Evolutionary conservation across 768 basidiomycete species (phyloP), one percentile per base, ranked within the genome.

Genomic region (Harrya chromipes): DNA sequence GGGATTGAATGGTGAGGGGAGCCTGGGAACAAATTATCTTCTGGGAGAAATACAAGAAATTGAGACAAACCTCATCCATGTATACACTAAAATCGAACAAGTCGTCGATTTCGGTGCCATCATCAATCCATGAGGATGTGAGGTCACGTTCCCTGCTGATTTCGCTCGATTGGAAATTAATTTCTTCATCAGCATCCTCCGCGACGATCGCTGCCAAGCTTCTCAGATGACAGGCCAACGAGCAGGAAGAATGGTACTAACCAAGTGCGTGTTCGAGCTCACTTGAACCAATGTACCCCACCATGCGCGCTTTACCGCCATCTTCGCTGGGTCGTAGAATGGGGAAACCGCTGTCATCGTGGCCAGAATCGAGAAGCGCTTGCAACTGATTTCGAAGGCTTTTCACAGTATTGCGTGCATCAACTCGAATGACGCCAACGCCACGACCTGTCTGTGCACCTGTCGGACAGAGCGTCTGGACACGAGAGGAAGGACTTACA

Each of bases 261-360:
- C 89, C 80, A 4, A 99, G 72, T 6, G 91, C 94, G 67, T 98
- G 93, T 61, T 97, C 93, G 13, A 99, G 79, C 68, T 99, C 97
- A 59, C 86, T 94, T 24, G 84, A 81, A 0, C 93, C 92, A 51
- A 98, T 87, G 65, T 94, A 94, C 7, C 94, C 97, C 33, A 90
- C 77, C 75, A 97, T 78, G 34, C 90, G 78, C 59, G 77, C 56
- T 17, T 79, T 79, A 14, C 72, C 72, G 14, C 54, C 55, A 14
- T 73, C 68, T 7, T 49, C 55, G 46, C 77, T 82, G 29, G 69
- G 72, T 55, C 82, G 70, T 45, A 97, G 63, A 46, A 97, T 86
- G 0, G 95, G 94, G 68, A 98, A 94, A 4, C 94, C 94, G 39
- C 82, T 74, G 61, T 94, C 83, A 52, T 86, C 83, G 37, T 84